These are phyloP conservation scores for Orbilia blumenaviensis DNA, from an alignment of 2,329 filamentous ascomycete genomes.

Conservation along the genomic window DNA sequence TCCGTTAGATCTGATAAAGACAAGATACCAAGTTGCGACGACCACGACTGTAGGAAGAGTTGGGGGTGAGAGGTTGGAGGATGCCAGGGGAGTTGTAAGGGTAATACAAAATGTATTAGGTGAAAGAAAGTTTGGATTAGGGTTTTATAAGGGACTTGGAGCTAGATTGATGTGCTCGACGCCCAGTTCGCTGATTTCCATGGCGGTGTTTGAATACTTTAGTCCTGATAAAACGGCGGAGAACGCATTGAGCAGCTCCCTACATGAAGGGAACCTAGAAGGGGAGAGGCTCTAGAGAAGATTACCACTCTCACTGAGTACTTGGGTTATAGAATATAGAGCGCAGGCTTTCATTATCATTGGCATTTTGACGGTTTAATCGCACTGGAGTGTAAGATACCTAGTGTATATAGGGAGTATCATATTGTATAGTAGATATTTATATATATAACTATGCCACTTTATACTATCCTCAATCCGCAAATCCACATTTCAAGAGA, in stretches of 20 bases:
- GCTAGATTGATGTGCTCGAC: constrained; percentile 40
- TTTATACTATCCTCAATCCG: too few species aligned
- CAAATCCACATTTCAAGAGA: too few species aligned
- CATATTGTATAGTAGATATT: not conserved
- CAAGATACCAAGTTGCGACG: constrained; percentile 44
- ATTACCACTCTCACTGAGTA: too few species aligned
- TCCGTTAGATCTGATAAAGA: constrained; percentile 49
- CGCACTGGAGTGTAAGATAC: not conserved
- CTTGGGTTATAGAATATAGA: not conserved
- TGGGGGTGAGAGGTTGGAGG: constrained; percentile 38
- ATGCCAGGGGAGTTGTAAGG: constrained; percentile 31
- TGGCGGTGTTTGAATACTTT: constrained; percentile 54
- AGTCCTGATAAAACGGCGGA: constrained; percentile 41
- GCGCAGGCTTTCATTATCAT: not conserved
- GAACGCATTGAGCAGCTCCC: not conserved
- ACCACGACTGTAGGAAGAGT: constrained; percentile 35
- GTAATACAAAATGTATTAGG: constrained; percentile 35
- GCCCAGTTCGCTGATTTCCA: constrained; percentile 50
- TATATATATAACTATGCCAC: not conserved
- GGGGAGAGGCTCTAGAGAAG: constrained; percentile 22
- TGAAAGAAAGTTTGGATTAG: constrained; percentile 32
- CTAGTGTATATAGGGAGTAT: not conserved
- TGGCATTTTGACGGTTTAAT: not conserved
- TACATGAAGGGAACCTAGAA: not conserved
- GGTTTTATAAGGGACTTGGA: constrained; percentile 50